Percentiles rank a stretch among this genome's conserved stretches.
Conservation (phyloP, 345 rosid species). For the Brassica napus region DNA sequence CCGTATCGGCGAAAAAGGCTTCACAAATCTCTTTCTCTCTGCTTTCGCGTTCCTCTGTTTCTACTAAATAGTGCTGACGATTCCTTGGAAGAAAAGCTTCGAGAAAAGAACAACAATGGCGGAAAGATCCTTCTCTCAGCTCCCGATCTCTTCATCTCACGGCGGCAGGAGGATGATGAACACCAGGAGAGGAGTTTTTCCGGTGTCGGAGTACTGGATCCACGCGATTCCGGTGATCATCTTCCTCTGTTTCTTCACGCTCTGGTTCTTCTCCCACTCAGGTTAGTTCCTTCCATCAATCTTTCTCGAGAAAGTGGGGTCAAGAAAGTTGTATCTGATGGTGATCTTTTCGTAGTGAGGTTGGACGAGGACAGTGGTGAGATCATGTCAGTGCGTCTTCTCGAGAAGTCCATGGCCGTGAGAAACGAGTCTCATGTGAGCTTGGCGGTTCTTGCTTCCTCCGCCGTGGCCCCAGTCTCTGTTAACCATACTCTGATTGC, state of each 20-base stretch:
- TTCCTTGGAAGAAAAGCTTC: constrained; percentile 17
- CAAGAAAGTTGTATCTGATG: not conserved
- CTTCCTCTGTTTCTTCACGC: constrained; percentile 56
- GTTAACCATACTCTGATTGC: constrained; percentile 26
- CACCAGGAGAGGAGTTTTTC: constrained; percentile 24
- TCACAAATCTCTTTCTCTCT: constrained; percentile 5
- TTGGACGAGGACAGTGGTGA: constrained; percentile 38
- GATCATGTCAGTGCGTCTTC: constrained; percentile 31
- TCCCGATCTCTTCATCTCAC: constrained; percentile 43
- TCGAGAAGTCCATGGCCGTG: constrained; percentile 27
- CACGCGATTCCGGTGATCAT: constrained; percentile 54
- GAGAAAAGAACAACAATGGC: constrained; percentile 31
- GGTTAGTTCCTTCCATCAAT: constrained; percentile 31
- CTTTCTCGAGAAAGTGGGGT: not conserved
- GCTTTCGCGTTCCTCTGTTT: not conserved
- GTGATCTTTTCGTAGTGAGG: constrained; percentile 25
- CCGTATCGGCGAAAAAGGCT: constrained; percentile 5
- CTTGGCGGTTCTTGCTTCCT: constrained; percentile 37
- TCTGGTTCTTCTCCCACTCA: constrained; percentile 64
- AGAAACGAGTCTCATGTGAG: constrained; percentile 39
- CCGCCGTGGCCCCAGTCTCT: constrained; percentile 31
- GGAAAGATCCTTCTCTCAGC: constrained; percentile 38
- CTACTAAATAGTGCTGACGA: not conserved
- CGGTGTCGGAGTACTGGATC: constrained; percentile 42
- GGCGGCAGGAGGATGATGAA: constrained; percentile 31